Evolutionary conservation across 805 yeast genomes (phyloP).

Genomic region (Isabelozyma gotoi): DNA sequence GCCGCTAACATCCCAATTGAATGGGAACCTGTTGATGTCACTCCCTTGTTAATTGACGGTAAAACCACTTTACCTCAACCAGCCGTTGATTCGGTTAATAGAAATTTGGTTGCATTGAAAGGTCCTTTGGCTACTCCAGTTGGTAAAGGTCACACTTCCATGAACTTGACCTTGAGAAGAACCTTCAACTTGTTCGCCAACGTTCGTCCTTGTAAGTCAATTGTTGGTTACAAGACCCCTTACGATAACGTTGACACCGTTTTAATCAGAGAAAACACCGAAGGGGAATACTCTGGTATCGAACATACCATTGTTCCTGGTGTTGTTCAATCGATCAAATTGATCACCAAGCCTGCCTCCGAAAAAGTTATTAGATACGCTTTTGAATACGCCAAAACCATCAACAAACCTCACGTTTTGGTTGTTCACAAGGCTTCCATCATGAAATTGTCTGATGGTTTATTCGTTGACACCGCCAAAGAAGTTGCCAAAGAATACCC

Average conservation of each 20-base stretch:
- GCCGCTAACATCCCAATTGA: constrained; percentile 96
- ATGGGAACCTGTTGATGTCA: constrained; percentile 96
- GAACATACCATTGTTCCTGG: constrained; percentile 98
- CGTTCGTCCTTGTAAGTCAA: constrained; percentile 94
- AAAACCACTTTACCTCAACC: constrained; percentile 89
- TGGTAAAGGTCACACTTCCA: constrained; percentile 97
- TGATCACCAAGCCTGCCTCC: constrained; percentile 94
- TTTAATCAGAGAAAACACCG: constrained; percentile 97
- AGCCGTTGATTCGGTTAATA: constrained; percentile 90
- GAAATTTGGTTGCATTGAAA: constrained; percentile 91
- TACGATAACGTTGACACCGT: constrained; percentile 90
- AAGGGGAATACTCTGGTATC: constrained; percentile 99
- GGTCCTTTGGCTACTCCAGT: constrained; percentile 99
- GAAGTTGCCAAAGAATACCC: constrained; percentile 91
- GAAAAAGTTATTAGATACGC: constrained; percentile 97
- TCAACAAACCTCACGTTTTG: constrained; percentile 81
- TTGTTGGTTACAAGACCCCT: constrained; percentile 91
- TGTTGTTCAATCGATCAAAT: constrained; percentile 95
- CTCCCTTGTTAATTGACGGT: constrained; percentile 89
- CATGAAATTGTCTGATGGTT: constrained; percentile 97
- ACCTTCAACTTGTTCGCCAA: constrained; percentile 95
- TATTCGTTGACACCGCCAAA: constrained; percentile 88
- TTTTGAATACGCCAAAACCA: constrained; percentile 90
- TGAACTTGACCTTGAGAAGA: constrained; percentile 96
- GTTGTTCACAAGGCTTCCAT: constrained; percentile 99